A percentile compares a stretch with the other conserved stretches of the same genome.
Conservation (phyloP, 164 flowering plant species). For the Macadamia tetraphylla region DNA sequence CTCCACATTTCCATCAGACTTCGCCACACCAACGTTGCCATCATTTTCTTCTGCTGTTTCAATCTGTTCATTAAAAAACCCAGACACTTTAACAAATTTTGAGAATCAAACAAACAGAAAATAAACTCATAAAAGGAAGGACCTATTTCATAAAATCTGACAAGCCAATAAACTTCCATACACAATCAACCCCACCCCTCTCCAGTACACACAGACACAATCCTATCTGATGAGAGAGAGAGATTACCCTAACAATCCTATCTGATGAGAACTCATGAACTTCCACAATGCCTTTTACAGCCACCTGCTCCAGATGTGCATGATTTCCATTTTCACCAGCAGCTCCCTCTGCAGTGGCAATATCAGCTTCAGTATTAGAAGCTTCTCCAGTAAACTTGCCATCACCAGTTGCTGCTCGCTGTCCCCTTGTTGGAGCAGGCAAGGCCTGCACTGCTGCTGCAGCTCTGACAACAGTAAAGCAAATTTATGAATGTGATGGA, state of each 20-base stretch:
- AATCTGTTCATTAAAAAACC: slow-evolving; percentile 25
- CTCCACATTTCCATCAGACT: slow-evolving; percentile 23
- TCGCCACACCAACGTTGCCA: slow-evolving; percentile 21
- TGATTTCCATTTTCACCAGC: slow-evolving; percentile 21
- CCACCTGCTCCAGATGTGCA: slow-evolving; percentile 23
- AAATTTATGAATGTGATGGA: too few species aligned
- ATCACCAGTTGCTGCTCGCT: slow-evolving; percentile 25
- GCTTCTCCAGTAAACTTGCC: slow-evolving; percentile 11
- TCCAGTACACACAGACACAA: too few species aligned
- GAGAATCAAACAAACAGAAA: not conserved
- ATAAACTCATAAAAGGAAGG: too few species aligned
- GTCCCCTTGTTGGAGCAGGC: slow-evolving; percentile 19
- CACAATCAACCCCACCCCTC: too few species aligned
- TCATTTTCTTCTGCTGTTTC: slow-evolving; percentile 17
- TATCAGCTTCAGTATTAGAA: slow-evolving; percentile 15
- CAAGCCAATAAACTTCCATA: too few species aligned
- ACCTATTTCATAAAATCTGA: too few species aligned
- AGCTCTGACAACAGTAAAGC: slow-evolving; percentile 35
- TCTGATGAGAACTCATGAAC: slow-evolving; percentile 28
- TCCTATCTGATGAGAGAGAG: too few species aligned
- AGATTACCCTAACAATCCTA: slow-evolving; percentile 35
- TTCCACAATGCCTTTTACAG: slow-evolving; percentile 24
- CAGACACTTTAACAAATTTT: not conserved
- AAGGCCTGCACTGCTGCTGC: slow-evolving; percentile 22
- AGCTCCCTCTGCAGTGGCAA: slow-evolving; percentile 15